phyloP scores from a whole-genome alignment of 805 yeast species.

The Ogataea pini region DNA sequence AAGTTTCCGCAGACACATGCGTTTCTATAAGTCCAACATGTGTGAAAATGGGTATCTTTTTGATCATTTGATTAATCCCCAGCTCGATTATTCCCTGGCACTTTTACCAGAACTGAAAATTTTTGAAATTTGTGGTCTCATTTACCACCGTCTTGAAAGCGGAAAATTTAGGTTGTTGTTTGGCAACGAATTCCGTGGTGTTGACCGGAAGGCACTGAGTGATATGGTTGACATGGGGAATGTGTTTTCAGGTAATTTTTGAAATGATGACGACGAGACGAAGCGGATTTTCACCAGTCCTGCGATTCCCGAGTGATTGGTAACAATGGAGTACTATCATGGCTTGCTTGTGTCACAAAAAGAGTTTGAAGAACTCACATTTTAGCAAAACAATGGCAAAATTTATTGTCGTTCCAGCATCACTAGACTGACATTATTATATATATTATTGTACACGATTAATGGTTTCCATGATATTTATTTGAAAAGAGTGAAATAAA shows the following conservation, averaged over 20 bases:
- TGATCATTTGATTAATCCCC: conserved; percentile 31
- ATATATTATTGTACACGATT: not conserved
- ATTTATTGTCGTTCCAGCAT: no score
- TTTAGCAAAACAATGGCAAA: no score
- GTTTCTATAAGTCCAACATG: conserved; percentile 21
- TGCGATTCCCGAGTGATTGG: no score
- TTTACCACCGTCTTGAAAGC: conserved; percentile 22
- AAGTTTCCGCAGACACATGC: conserved; percentile 13
- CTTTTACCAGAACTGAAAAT: conserved; percentile 24
- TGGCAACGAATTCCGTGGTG: conserved; percentile 27
- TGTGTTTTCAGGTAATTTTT: conserved; percentile 25
- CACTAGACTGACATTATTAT: not conserved
- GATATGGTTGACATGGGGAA: conserved; percentile 31
- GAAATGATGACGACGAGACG: no score
- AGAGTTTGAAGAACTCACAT: no score
- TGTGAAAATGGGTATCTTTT: conserved; percentile 27
- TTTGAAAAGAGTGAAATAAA: not conserved
- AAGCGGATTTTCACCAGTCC: no score
- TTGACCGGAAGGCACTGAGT: conserved; percentile 21
- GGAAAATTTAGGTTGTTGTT: conserved; percentile 25
- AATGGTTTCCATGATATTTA: not conserved
- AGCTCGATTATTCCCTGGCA: conserved; percentile 26
- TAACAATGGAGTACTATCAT: no score
- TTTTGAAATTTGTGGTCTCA: conserved; percentile 36
- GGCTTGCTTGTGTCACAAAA: no score